phyloP scores from a whole-genome alignment of 2,329 filamentous ascomycete genomes.

The Ceratocystis diversiconidia region DNA sequence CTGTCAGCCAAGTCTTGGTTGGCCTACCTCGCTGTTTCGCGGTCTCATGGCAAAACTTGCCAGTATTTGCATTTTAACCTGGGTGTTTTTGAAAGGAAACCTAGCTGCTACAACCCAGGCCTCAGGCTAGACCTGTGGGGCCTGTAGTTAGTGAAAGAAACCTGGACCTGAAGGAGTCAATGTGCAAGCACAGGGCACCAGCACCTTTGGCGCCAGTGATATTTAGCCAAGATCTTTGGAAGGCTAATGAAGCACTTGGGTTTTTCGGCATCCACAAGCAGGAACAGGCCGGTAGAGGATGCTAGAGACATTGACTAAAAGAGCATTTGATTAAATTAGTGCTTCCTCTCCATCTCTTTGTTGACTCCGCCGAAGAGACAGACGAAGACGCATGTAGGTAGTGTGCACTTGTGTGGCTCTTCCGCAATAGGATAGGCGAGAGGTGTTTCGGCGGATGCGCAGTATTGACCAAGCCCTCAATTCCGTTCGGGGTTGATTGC shows the following conservation, averaged over 20 bases:
- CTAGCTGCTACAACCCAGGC: too few species aligned
- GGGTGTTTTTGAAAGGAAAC: neutral
- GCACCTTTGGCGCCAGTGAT: neutral
- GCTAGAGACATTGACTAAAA: neutral
- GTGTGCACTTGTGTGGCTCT: neutral
- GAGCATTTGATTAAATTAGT: too few species aligned
- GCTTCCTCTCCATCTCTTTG: too few species aligned
- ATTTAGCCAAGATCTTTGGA: neutral
- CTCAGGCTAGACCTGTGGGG: too few species aligned
- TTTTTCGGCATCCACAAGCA: neutral
- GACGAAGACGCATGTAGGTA: neutral
- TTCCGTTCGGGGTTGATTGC: neutral
- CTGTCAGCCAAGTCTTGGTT: neutral
- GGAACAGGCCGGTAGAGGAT: neutral
- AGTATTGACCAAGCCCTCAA: too few species aligned
- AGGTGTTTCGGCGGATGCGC: neutral
- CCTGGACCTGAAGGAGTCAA: neutral
- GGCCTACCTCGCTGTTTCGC: neutral
- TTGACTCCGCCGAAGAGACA: neutral
- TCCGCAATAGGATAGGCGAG: neutral
- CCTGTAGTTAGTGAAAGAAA: neutral
- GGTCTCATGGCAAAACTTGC: neutral
- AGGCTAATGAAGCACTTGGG: neutral
- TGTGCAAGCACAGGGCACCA: neutral
- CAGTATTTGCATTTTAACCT: neutral